A percentile compares a stretch with the other conserved stretches of the same genome.
These are phyloP conservation scores for Tritrichomonas foetus DNA, from an alignment of 208 protist genomes.

Conservation along the genomic window DNA sequence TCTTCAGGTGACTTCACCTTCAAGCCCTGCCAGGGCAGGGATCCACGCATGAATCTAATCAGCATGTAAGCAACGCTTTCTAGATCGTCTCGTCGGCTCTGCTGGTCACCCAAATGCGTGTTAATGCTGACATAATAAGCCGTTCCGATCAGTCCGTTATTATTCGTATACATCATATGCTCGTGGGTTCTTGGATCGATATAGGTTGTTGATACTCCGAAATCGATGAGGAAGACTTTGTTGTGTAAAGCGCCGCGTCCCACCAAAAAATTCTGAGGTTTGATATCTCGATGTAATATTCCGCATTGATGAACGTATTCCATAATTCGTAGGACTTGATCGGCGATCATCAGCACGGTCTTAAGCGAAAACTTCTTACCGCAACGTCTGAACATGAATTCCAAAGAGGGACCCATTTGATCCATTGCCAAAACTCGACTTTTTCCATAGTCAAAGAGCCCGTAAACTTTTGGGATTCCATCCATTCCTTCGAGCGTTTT, in stretches of 20 bases:
- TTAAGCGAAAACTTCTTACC: constrained; percentile 82
- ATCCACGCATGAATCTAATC: constrained; percentile 94
- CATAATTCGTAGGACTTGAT: constrained; percentile 75
- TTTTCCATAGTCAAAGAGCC: neutral
- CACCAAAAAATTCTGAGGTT: constrained; percentile 96
- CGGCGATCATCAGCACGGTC: constrained; percentile 91
- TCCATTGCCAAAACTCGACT: constrained; percentile 93
- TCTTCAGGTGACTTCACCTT: constrained; percentile 12
- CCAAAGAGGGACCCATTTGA: constrained; percentile 86
- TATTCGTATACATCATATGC: constrained; percentile 97
- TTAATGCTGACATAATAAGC: constrained; percentile 97
- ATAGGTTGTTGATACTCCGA: constrained; percentile 93
- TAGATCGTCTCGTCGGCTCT: constrained; percentile 56
- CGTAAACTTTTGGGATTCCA: constrained; percentile 77
- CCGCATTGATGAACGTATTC: neutral
- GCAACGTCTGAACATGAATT: constrained; percentile 88
- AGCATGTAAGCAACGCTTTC: constrained; percentile 95
- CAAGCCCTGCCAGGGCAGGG: constrained; percentile 59
- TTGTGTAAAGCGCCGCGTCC: constrained; percentile 68
- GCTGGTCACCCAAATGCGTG: constrained; percentile 96
- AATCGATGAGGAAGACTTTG: constrained; percentile 50
- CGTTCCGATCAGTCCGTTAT: constrained; percentile 97
- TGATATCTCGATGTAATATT: constrained; percentile 44
- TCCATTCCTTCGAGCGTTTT: constrained; percentile 69
- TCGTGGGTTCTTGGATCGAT: constrained; percentile 87